Evolutionary conservation across 768 basidiomycete genomes (phyloP).

Genomic region (Suillus lakei): DNA sequence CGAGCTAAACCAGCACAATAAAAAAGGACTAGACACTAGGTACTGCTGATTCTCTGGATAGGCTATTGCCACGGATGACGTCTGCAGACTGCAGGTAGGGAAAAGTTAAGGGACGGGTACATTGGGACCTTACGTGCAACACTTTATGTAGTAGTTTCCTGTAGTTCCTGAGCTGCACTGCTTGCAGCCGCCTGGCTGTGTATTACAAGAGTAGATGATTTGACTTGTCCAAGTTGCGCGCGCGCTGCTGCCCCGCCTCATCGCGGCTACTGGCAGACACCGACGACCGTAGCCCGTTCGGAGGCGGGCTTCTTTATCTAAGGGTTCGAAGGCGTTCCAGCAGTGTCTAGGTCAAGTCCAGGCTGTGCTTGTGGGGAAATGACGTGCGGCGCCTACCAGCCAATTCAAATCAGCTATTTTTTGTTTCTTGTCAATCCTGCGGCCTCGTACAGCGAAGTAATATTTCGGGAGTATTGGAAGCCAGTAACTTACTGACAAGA

Average conservation of each 20-base stretch:
- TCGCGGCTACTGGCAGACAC: neutral
- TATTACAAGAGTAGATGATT: neutral
- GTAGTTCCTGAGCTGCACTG: neutral
- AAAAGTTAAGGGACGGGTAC: neutral
- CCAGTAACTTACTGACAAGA: no score
- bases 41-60: neutral
- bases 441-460: neutral
- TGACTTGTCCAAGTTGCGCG: neutral
- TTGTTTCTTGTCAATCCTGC: neutral
- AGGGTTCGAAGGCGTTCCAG: neutral
- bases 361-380: neutral
- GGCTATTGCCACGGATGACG: neutral
- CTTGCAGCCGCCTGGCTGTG: neutral
- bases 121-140: neutral
- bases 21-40: neutral
- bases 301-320: neutral
- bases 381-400: neutral
- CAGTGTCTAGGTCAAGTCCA: neutral
- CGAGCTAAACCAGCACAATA: neutral
- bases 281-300: neutral
- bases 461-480: neutral
- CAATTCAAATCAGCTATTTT: neutral
- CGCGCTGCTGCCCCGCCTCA: neutral
- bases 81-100: neutral
- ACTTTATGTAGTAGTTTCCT: neutral